These are phyloP conservation scores for Orbilia blumenaviensis DNA, from an alignment of 2,329 filamentous ascomycete species.

Conservation along the genomic window DNA sequence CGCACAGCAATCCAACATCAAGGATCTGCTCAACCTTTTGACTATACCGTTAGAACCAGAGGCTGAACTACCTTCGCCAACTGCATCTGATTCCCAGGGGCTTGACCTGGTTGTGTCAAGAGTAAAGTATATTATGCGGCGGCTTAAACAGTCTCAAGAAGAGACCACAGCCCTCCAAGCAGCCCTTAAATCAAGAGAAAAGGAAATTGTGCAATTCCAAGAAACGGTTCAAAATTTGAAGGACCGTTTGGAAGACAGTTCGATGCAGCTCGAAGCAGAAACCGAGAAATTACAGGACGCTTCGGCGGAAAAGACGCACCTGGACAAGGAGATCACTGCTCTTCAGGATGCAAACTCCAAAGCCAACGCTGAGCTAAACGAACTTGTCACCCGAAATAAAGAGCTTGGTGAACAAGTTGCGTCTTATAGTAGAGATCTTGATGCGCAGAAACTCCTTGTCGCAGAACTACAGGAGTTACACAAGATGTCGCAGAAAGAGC, in stretches of 20 bases:
- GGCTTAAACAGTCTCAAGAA: neutral
- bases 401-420: slow-evolving; percentile 61
- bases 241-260: neutral
- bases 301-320: neutral
- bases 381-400: slow-evolving; percentile 51
- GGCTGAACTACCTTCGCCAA: neutral
- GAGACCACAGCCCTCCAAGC: slow-evolving; percentile 15
- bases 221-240: neutral
- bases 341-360: slow-evolving; percentile 70
- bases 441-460: slow-evolving; percentile 66
- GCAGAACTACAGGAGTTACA: slow-evolving; percentile 57
- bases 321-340: slow-evolving; percentile 59
- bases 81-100: too few relatives aligned
- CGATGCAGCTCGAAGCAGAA: slow-evolving; percentile 5
- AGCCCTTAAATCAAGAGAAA: neutral
- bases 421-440: slow-evolving; percentile 68
- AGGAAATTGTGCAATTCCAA: neutral
- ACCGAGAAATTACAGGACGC: neutral
- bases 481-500: slow-evolving; percentile 56
- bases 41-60: neutral
- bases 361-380: slow-evolving; percentile 59
- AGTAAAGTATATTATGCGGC: neutral
- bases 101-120: slow-evolving; percentile 9
- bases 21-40: slow-evolving; percentile 15
- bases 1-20: slow-evolving; percentile 5